Percentiles rank a stretch among this genome's conserved stretches.
Conservation (phyloP, 345 rosid species). For the Pistacia vera region DNA sequence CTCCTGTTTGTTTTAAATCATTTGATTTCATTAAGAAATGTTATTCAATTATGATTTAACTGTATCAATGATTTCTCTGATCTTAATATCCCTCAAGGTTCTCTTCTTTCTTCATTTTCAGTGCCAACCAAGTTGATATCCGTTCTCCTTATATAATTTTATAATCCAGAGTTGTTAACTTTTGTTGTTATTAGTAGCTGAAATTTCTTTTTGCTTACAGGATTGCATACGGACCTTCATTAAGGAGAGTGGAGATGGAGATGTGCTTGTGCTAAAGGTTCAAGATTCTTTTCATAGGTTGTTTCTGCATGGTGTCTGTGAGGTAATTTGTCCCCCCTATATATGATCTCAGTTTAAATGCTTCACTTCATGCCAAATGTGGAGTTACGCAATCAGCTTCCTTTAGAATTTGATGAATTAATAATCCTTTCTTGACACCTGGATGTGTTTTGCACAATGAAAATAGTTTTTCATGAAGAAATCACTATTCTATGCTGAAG, state of each 20-base stretch:
- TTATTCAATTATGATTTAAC: background rate
- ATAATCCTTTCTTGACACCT: too few species aligned
- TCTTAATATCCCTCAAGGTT: background rate
- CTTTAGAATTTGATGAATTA: too few species aligned
- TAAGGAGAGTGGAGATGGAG: conserved; percentile 51
- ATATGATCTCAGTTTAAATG: too few species aligned
- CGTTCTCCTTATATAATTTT: background rate
- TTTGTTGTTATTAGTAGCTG: conserved; percentile 1
- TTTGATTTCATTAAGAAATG: background rate
- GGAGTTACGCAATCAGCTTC: too few species aligned
- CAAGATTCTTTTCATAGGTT: conserved; percentile 92
- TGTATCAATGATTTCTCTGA: conserved; percentile 3
- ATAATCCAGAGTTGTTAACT: background rate
- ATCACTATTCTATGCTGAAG: too few species aligned
- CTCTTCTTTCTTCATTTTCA: background rate
- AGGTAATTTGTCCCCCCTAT: conserved; percentile 47
- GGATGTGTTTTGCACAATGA: too few species aligned
- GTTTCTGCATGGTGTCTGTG: conserved; percentile 91
- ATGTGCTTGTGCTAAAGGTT: conserved; percentile 63
- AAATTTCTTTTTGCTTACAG: conserved; percentile 31
- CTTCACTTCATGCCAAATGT: too few species aligned
- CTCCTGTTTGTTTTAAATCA: background rate
- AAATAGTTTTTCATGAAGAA: too few species aligned
- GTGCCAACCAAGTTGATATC: background rate
- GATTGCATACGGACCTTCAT: conserved; percentile 67